Base-by-base conservation (phyloP, 176 grass and related monocot genomes). In the Aegilops bicornis region DNA sequence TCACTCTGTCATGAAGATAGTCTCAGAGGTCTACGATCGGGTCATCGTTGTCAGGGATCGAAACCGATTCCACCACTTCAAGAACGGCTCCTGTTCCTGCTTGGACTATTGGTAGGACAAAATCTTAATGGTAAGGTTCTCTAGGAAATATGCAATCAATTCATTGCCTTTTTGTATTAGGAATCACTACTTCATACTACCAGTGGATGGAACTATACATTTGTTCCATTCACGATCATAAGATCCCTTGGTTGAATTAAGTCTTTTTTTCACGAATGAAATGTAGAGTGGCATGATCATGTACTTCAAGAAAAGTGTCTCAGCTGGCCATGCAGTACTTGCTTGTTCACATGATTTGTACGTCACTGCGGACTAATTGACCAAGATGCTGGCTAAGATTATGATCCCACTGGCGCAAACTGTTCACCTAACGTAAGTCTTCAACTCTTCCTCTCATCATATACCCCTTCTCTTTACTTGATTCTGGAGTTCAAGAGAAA, bases 61-160 rank as follows among this genome's bases (percentile, higher is more conserved):
- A 22, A 90, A 86, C 73, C 63, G 79, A 2, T 90, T 90, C 73
- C 84, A 86, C 79, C 89, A 90, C 73, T 90, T 90, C 43, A 86
- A 83, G 73, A 86, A 79, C 2, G 89, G 89, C 32, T 86, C 89
- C 30, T 90, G 79, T 70, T 86, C 88, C 27, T 90, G 88, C 39
- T 65, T 54, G 20, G 83, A 90, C 35, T 90, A 86, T 73, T 86
- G 83, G 83, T 90, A 87, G 85, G 76, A 35, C 22, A 63, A 87
- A 62, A 61, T 33, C 0, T 0, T 11, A 31, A 45, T 64, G 33
- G 39, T 32, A 67, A 56, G 39, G 13, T 78, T 65, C 8, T 77
- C 6, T 25, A 27, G 29, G 23, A 9, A 50, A 22, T 10, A 27
- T 32, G 30, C n/a, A 37, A 24, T 19, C 30, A 70, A 69, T 32